Conservation (phyloP, 164 flowering plant genomes). For the Taxillus chinensis region DNA sequence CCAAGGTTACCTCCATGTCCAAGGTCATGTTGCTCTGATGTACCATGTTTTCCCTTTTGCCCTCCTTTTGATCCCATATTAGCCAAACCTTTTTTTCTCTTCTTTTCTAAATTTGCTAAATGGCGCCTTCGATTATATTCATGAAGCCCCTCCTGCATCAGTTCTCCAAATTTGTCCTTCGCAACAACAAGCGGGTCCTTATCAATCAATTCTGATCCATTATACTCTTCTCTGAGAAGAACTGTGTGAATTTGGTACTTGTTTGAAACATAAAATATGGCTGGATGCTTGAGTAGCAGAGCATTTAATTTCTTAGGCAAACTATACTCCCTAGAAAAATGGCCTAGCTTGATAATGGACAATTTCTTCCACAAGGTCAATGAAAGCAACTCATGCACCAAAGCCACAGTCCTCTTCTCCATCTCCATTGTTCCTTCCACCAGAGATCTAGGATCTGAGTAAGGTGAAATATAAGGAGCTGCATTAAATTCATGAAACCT, state of each 20-base stretch:
- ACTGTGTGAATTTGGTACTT: slow-evolving; percentile 77
- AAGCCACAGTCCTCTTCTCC: slow-evolving; percentile 76
- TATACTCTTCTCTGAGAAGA: slow-evolving; percentile 75
- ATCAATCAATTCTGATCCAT: slow-evolving; percentile 56
- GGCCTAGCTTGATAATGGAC: slow-evolving; percentile 68
- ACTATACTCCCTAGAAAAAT: slow-evolving; percentile 69
- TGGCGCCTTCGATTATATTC: slow-evolving; percentile 59
- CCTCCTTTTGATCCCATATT: slow-evolving; percentile 18
- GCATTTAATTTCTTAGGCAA: slow-evolving; percentile 65
- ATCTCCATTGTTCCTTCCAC: slow-evolving; percentile 59
- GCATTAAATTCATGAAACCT: slow-evolving; percentile 63
- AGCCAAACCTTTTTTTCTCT: slow-evolving; percentile 38
- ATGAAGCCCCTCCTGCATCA: slow-evolving; percentile 89
- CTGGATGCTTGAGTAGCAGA: slow-evolving; percentile 73
- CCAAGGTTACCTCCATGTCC: slow-evolving; percentile 22
- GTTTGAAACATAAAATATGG: slow-evolving; percentile 85
- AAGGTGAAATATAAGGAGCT: slow-evolving; percentile 80
- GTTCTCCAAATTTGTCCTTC: slow-evolving; percentile 87
- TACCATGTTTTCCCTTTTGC: slow-evolving; percentile 18
- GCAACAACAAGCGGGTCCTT: slow-evolving; percentile 85
- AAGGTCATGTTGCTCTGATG: slow-evolving; percentile 30
- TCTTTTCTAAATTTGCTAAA: slow-evolving; percentile 57
- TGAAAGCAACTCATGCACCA: slow-evolving; percentile 84
- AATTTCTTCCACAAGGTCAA: slow-evolving; percentile 82
- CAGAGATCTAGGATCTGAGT: slow-evolving; percentile 26